Evolutionary conservation across 352 stramenopile genomes (phyloP).

Genomic region (Globisporangium cylindrosporum): DNA sequence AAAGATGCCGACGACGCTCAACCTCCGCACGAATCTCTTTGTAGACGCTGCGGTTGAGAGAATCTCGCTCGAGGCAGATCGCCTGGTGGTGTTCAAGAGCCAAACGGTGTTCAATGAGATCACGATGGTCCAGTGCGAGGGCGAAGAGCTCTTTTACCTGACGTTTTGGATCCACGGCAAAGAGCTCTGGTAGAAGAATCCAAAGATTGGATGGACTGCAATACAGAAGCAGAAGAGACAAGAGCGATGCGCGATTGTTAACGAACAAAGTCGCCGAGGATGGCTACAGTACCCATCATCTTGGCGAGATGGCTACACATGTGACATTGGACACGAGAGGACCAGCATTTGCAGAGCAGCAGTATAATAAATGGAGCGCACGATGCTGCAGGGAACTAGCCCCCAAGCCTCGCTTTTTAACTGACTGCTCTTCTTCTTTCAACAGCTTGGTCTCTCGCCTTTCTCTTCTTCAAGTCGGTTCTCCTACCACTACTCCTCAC

Average conservation of each 20-base stretch:
- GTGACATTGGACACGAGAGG: too few relatives aligned
- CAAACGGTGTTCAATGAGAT: conserved; percentile 72
- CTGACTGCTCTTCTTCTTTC: too few relatives aligned
- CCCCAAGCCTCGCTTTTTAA: too few relatives aligned
- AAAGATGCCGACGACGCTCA: conserved; percentile 20
- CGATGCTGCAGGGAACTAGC: too few relatives aligned
- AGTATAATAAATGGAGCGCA: too few relatives aligned
- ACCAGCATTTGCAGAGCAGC: too few relatives aligned
- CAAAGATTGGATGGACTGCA: not conserved
- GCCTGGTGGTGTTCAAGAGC: conserved; percentile 69
- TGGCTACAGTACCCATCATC: not conserved
- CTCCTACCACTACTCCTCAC: too few relatives aligned
- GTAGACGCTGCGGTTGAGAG: conserved; percentile 30
- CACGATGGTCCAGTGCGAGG: conserved; percentile 22
- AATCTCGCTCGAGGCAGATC: conserved; percentile 37
- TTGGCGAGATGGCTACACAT: too few relatives aligned
- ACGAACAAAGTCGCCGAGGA: not conserved
- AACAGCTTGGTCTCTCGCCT: too few relatives aligned
- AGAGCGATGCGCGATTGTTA: too few relatives aligned
- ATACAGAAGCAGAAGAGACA: not conserved
- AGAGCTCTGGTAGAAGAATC: conserved; percentile 17
- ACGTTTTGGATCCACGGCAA: conserved; percentile 86
- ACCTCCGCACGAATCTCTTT: conserved; percentile 31
- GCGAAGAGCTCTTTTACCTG: conserved; percentile 51
- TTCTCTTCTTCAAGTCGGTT: too few relatives aligned